Base-by-base conservation (phyloP, 1,284 basidiomycete species). In the Bjerkandera adusta region DNA sequence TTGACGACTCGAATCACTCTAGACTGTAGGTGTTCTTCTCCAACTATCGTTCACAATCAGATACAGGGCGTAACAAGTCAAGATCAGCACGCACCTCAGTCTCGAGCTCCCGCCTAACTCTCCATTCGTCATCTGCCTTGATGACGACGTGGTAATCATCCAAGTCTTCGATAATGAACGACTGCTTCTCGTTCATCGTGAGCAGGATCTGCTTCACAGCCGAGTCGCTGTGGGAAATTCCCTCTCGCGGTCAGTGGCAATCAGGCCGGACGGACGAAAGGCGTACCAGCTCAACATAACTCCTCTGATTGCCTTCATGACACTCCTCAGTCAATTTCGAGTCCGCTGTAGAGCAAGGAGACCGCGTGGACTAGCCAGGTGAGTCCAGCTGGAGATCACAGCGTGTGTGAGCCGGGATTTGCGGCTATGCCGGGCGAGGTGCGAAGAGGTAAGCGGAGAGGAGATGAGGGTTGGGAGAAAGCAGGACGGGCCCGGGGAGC, bases 191-290 rank as follows among this genome's bases (percentile, higher is more conserved):
- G 64, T 95, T 89, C 75, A 94, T 80, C 12, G 81, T 72, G 30
- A 93, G 73, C 22, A 93, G 74, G 46, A 94, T 92, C 63, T 94
- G 91, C 67, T 94, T 94, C 44, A 93, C 91, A 3, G 91, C 92
- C 4, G 90, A 81, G 63, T 94, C 91, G 60, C 92, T 92, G 58
- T 15, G n/a, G 16, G 21, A 18, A 18, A 25, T 13, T 32, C n/a
- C n/a, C n/a, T n/a, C n/a, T n/a, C n/a, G n/a, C 30, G 3, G 29
- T 15, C 6, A 5, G 26, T 16, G 25, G 16, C 36, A 45, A 35
- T 33, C 45, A 24, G 15, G 40, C 18, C 10, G 26, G 18, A 36
- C 16, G n/a, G 37, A 36, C 6, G 25, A n/a, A 26, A 22, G 39
- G 53, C 77, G 56, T 53, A 88, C 87, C 87, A 90, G 55, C 82